Conservation (phyloP, 148 eudicot species). For the Camellia japonica region DNA sequence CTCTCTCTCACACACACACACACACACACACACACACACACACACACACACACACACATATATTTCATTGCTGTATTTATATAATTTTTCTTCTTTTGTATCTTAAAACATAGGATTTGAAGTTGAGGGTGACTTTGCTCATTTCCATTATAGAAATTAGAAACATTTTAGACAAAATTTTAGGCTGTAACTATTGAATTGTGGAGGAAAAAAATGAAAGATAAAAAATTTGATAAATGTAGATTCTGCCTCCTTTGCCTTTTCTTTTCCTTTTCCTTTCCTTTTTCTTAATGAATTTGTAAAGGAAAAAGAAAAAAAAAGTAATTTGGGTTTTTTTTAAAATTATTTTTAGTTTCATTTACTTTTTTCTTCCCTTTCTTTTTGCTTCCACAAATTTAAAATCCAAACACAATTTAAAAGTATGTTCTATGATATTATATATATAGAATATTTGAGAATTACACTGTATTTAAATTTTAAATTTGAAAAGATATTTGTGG, state of each 20-base stretch:
- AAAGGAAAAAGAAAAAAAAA: too few species aligned
- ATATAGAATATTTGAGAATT: too few species aligned
- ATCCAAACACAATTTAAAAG: too few species aligned
- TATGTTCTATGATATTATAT: neutral
- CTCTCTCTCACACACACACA: neutral
- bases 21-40: neutral
- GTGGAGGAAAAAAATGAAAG: neutral
- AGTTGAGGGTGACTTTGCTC: neutral
- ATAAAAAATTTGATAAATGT: too few species aligned
- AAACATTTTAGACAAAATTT: too few species aligned
- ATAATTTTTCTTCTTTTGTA: too few species aligned
- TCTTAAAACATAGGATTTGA: neutral
- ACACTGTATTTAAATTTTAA: neutral
- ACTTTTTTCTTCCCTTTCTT: too few species aligned
- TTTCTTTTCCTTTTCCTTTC: neutral
- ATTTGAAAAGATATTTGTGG: neutral
- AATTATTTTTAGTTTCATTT: too few species aligned
- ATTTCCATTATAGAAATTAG: too few species aligned
- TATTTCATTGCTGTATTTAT: neutral
- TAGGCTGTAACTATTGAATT: neutral
- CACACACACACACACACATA: neutral
- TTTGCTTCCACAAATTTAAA: too few species aligned
- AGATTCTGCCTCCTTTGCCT: neutral
- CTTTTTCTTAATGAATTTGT: neutral
- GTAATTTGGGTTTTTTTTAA: too few species aligned